Percentiles rank a stretch among this genome's conserved stretches.
Conservation (phyloP, 768 basidiomycete species). For the Paxillus involutus region DNA sequence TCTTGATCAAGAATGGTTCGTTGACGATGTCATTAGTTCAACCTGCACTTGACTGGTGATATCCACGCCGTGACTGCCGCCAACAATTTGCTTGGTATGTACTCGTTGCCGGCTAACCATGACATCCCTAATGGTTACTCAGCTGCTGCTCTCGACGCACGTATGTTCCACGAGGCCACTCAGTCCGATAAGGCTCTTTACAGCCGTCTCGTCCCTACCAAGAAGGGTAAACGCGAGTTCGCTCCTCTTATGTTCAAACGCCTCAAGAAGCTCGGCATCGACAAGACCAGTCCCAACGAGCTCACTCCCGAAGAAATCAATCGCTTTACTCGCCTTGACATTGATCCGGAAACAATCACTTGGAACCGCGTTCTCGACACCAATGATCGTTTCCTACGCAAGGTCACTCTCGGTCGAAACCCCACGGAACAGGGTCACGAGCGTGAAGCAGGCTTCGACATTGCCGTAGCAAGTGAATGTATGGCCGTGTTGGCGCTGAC, state of each 20-base stretch:
- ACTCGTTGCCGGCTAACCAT: not conserved
- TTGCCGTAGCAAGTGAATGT: constrained; percentile 94
- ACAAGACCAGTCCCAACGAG: constrained; percentile 90
- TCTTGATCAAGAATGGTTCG: not conserved
- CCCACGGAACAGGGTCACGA: constrained; percentile 87
- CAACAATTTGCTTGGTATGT: constrained; percentile 87
- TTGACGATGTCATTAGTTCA: constrained; percentile 59
- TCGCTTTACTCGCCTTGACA: constrained; percentile 87
- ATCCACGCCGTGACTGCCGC: constrained; percentile 98
- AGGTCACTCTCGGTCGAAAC: constrained; percentile 89
- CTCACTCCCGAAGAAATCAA: constrained; percentile 91
- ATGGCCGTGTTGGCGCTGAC: constrained; percentile 97
- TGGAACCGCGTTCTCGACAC: constrained; percentile 98
- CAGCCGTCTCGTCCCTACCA: constrained; percentile 85
- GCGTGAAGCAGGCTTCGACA: constrained; percentile 92
- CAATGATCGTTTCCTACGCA: constrained; percentile 95
- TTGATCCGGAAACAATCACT: constrained; percentile 89
- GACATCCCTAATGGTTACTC: constrained; percentile 4
- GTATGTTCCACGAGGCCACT: constrained; percentile 97
- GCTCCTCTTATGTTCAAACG: constrained; percentile 96
- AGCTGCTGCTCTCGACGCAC: constrained; percentile 96
- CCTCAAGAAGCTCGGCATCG: constrained; percentile 90
- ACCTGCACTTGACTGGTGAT: constrained; percentile 93
- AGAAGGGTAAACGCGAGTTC: constrained; percentile 94
- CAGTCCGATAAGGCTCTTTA: constrained; percentile 95